Percentiles rank a stretch among this genome's conserved stretches.
These are phyloP conservation scores for Gastrolobium bilobum DNA, from an alignment of 306 rosid genomes.

Conservation along the genomic window DNA sequence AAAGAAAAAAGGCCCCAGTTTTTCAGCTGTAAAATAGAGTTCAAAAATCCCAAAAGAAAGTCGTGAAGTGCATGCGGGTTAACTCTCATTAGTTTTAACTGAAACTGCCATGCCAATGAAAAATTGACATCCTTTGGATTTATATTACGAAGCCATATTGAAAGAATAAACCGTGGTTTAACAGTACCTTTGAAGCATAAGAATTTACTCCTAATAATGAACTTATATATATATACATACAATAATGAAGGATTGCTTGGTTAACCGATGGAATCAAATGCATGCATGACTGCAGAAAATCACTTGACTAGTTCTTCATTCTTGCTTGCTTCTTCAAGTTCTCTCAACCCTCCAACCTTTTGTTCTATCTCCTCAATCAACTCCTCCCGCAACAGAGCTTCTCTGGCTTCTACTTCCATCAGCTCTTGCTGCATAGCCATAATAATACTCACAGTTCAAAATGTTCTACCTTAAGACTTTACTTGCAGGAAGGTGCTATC, in stretches of 20 bases:
- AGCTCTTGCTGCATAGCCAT: conserved; percentile 73
- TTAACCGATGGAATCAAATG: conserved; percentile 11
- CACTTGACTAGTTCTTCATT: conserved; percentile 60
- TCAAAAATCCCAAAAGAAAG: too few relatives aligned
- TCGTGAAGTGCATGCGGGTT: too few relatives aligned
- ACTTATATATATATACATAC: conserved; percentile 41
- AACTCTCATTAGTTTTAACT: too few relatives aligned
- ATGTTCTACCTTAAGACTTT: not conserved
- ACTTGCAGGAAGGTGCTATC: not conserved
- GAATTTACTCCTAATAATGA: not conserved
- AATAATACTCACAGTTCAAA: not conserved
- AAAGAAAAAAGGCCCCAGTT: too few relatives aligned
- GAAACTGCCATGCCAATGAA: too few relatives aligned
- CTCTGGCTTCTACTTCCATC: conserved; percentile 82
- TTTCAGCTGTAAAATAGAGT: too few relatives aligned
- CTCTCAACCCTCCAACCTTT: conserved; percentile 82
- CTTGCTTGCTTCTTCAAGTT: conserved; percentile 79
- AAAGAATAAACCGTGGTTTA: not conserved
- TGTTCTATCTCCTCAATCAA: conserved; percentile 90
- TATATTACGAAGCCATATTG: not conserved
- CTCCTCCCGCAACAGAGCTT: conserved; percentile 85
- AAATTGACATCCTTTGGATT: too few relatives aligned
- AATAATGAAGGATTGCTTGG: not conserved
- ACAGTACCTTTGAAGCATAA: conserved; percentile 25
- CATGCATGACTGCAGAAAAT: conserved; percentile 10